Evolutionary conservation across 2,329 filamentous ascomycete genomes (phyloP), one percentile per base, ranked within the genome.

Genomic region (Penicillium sp.): DNA sequence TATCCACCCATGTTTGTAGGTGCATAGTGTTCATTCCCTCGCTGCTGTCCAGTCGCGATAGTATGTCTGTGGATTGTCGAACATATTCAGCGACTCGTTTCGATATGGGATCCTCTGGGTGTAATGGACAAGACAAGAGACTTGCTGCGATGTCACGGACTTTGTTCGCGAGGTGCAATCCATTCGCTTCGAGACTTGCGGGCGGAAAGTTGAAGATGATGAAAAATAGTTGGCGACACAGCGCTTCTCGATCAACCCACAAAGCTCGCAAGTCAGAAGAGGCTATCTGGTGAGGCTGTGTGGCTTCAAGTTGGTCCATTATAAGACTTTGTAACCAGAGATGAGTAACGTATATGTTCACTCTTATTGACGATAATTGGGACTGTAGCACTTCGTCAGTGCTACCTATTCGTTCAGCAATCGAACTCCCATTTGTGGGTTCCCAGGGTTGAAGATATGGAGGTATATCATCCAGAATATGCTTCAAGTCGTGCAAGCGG

Each of bases 311-410:
- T 43, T 69, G 68, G 29, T 74, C 71, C 1, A 71, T 56, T 0
- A 73, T 55, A 5, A 67, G 59, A 32, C 64, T 72, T 52, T 74
- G 71, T 6, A 73, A 59, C 71, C 70, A 74, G 1, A 74, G 52
- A 48, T 74, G 71, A 0, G 69, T 74, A 7, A 68, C 66, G 30
- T 74, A 70, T 0, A 74, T 52, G 18, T 74, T 73, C 0, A 67
- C 68, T 4, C 71, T 54, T 50, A 69, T 66, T 1, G 68, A 47
- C 32, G 56, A 56, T 26, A 62, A 56, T 20, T 64, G 60, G 60
- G 57, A 46, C 7, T 37, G 21, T 15, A 23, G 20, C 9, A 39
- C 21, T 21, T 3, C 8, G 9, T 26, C 36, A 4, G 13, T 9
- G n/a, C 21, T 15, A 3, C 6, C 10, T 9, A 40, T 6, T 24